These are phyloP conservation scores for Cyberlindnera maclurae DNA, from an alignment of 805 yeast species.

Conservation along the genomic window DNA sequence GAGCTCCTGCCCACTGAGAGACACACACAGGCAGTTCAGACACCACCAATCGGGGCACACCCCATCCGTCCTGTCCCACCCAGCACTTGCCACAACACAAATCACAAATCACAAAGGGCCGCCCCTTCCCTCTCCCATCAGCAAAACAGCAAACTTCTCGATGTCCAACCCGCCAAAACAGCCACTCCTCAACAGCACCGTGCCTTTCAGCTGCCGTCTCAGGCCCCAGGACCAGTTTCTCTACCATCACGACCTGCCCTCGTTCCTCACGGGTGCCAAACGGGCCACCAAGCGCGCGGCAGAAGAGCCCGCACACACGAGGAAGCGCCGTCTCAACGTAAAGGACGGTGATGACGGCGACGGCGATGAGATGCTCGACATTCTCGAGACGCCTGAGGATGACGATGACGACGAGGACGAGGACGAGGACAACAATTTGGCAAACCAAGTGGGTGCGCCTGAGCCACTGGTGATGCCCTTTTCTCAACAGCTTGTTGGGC, in stretches of 20 bases:
- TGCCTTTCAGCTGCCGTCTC: constrained; percentile 18
- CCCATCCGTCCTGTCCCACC: no score
- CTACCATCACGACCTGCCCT: neutral
- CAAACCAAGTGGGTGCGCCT: constrained; percentile 11
- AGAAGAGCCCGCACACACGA: constrained; percentile 10
- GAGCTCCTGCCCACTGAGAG: no score
- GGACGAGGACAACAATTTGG: constrained; percentile 18
- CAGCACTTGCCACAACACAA: no score
- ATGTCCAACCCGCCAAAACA: constrained; percentile 13
- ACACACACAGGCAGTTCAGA: no score
- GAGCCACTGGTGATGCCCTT: neutral
- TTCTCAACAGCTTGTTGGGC: neutral
- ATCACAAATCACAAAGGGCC: no score
- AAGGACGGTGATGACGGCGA: constrained; percentile 1
- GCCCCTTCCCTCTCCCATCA: no score
- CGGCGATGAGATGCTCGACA: neutral
- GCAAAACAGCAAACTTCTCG: no score
- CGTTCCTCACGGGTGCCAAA: constrained; percentile 1
- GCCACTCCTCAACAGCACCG: constrained; percentile 15
- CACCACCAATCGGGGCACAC: no score
- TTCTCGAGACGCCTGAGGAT: constrained; percentile 4
- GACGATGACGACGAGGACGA: constrained; percentile 12
- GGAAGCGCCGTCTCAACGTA: constrained; percentile 3
- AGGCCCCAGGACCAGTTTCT: constrained; percentile 10
- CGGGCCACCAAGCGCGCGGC: constrained; percentile 17